phyloP scores from a whole-genome alignment of 345 rosid species.

The Brassica juncea region DNA sequence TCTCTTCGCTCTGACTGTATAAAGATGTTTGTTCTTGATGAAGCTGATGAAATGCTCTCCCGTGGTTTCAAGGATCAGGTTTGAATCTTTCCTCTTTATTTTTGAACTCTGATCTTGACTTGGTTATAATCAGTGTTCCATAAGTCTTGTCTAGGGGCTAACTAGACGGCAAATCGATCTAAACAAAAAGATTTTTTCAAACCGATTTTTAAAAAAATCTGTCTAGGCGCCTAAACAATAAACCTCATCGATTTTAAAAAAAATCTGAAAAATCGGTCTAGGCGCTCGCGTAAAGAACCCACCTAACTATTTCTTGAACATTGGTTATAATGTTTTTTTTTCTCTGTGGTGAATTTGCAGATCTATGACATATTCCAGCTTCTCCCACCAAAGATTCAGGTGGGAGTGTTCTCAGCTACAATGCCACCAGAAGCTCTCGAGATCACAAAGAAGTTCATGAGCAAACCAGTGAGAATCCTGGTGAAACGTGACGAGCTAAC shows the following conservation, averaged over 20 bases:
- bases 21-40: conserved; percentile 77
- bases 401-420: conserved; percentile 60
- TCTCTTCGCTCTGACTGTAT: conserved; percentile 73
- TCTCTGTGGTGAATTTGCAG: conserved; percentile 24
- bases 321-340: background rate
- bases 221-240: too few relatives aligned
- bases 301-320: too few relatives aligned
- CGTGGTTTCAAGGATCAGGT: conserved; percentile 93
- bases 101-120: too few relatives aligned
- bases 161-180: too few relatives aligned
- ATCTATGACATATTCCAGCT: conserved; percentile 57
- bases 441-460: conserved; percentile 56
- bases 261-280: too few relatives aligned
- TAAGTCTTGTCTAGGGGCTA: too few relatives aligned
- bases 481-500: conserved; percentile 63
- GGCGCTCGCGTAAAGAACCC: too few relatives aligned
- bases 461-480: conserved; percentile 54
- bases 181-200: too few relatives aligned
- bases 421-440: conserved; percentile 66
- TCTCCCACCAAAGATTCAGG: conserved; percentile 55
- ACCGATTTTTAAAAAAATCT: too few relatives aligned
- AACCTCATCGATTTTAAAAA: too few relatives aligned
- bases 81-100: background rate
- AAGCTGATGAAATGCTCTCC: conserved; percentile 87
- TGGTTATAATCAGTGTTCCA: too few relatives aligned